Conservation (phyloP, 148 eudicot genomes). For the Agrostemma githago region DNA sequence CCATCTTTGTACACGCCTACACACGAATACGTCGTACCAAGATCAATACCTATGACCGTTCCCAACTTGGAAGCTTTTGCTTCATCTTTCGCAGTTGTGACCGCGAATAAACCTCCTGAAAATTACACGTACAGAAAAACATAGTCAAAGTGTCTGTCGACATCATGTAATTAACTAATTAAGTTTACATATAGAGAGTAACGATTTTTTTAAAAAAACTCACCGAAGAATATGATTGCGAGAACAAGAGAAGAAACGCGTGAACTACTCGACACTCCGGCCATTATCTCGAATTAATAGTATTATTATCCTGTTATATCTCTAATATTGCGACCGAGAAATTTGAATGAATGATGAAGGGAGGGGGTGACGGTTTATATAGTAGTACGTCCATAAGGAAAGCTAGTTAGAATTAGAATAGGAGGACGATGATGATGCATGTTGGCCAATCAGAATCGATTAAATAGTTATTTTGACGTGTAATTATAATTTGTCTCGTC, state of each 20-base stretch:
- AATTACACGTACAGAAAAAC: not conserved
- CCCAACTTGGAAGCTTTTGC: conserved; percentile 54
- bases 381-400: too few species aligned
- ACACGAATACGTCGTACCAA: conserved; percentile 64
- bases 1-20: conserved; percentile 66
- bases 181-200: not conserved
- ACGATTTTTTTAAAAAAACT: conserved; percentile 18
- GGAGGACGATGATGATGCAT: too few species aligned
- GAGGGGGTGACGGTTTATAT: too few species aligned
- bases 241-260: conserved; percentile 38
- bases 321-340: too few species aligned
- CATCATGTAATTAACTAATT: too few species aligned
- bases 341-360: too few species aligned
- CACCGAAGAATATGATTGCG: conserved; percentile 49
- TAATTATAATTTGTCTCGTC: too few species aligned
- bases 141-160: too few species aligned
- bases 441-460: too few species aligned
- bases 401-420: too few species aligned
- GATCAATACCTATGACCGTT: conserved; percentile 64
- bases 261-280: conserved; percentile 35
- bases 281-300: conserved; percentile 30
- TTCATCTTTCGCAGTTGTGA: conserved; percentile 52
- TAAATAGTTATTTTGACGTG: too few species aligned
- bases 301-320: too few species aligned
- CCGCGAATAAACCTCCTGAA: conserved; percentile 49